Conservation (phyloP, 164 flowering plant species). For the Stephania yunnanensis region DNA sequence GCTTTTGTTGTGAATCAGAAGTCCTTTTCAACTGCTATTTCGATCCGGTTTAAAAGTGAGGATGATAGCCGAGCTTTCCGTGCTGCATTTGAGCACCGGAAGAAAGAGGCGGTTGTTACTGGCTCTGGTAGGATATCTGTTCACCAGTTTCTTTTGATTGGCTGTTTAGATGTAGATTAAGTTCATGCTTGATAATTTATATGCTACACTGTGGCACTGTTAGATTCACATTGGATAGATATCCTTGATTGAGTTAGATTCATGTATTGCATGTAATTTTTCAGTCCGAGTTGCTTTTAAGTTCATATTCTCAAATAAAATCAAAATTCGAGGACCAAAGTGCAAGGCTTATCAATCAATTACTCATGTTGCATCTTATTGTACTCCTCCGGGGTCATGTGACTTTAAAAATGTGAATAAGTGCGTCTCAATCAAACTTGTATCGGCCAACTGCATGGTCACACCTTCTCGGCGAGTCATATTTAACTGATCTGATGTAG, state of each 20-base stretch:
- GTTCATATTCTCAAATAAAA: no score
- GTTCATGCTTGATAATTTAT: background rate
- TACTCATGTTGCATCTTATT: background rate
- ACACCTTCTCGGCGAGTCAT: no score
- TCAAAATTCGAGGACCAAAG: background rate
- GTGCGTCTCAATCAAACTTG: background rate
- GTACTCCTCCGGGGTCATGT: background rate
- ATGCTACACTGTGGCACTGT: background rate
- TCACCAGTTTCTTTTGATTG: background rate
- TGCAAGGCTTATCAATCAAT: background rate
- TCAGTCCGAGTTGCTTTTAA: no score
- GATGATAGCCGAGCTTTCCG: conserved; percentile 72
- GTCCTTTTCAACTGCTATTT: conserved; percentile 56
- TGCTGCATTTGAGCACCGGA: conserved; percentile 71
- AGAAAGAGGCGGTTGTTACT: conserved; percentile 38
- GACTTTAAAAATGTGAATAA: background rate
- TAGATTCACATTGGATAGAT: background rate
- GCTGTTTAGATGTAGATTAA: background rate
- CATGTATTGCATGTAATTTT: background rate
- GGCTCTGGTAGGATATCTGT: conserved; percentile 31
- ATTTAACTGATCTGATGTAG: background rate
- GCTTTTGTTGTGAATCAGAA: conserved; percentile 42
- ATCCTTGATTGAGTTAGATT: background rate
- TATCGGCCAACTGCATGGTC: background rate
- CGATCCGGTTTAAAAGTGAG: conserved; percentile 62